Evolutionary conservation across 2,329 filamentous ascomycete species (phyloP), one percentile per base, ranked within the genome.

Genomic region (Aureobasidium mangrovei): DNA sequence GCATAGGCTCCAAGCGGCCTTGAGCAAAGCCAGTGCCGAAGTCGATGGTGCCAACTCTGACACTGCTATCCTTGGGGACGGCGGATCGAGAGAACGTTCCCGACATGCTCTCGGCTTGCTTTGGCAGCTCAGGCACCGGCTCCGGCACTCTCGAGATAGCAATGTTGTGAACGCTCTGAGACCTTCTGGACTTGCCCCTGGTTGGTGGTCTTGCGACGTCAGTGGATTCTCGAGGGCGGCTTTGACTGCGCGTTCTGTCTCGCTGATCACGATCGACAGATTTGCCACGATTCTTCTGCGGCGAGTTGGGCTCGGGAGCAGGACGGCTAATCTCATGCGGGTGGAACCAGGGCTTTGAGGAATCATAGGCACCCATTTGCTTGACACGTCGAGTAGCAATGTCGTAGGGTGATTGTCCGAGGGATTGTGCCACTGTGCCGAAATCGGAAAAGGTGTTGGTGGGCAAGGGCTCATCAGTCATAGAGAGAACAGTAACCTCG

Each of bases 321-420:
- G 49, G 31, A 10, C 49, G 49, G 24, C 49, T 54, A 26, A 56
- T 53, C 29, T 56, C 47, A 38, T 56, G 48, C 24, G 54, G 54
- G 31, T 56, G 48, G 40, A 53, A 53, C 31, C 33, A 33, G 29
- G 40, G 39, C 33, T 49, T 49, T 5, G 46, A 41, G 3, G 46
- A 31, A 32, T 56, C 53, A 27, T 47, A 38, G 4, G 61, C 10
- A 53, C 43, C 48, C 53, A 44, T 44, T n/a, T 54, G 45, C 39
- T 60, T 59, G 10, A 56, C 35, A 33, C 58, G 48, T 32, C 57
- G 57, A 0, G 56, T 69, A 12, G 73, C 69, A 36, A 69, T 65
- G 53, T 75, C 73, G 56, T 74, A 75, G 4, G 73, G 71, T 8
- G 69, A 72, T 24, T 62, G 59, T 26, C 74, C 74, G 0, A 75